Conservation (phyloP, 192 early-diverging fungal genomes). For the Backusella tarrabulga region DNA sequence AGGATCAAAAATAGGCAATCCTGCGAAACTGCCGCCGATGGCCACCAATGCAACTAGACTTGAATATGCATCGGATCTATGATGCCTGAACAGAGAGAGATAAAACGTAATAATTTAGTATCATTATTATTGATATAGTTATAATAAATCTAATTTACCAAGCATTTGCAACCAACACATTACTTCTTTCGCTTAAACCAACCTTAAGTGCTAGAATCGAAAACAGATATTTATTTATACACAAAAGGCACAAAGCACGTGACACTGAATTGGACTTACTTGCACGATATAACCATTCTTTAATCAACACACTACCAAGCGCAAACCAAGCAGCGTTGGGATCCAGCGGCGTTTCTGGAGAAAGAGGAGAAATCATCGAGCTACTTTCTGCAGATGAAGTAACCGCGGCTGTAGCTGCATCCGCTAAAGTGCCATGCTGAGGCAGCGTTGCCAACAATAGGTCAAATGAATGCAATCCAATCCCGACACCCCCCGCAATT, state of each 20-base stretch:
- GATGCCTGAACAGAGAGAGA: constrained; percentile 50
- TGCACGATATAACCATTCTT: constrained; percentile 71
- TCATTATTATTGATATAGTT: not conserved
- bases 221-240: not conserved
- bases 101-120: not conserved
- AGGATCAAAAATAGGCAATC: constrained; percentile 71
- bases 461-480: constrained; percentile 64
- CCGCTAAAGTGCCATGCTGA: not conserved
- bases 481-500: constrained; percentile 64
- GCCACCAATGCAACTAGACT: constrained; percentile 71
- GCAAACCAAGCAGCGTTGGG: constrained; percentile 73
- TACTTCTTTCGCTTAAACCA: constrained; percentile 56
- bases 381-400: constrained; percentile 23
- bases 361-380: constrained; percentile 9
- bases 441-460: constrained; percentile 41
- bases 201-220: constrained; percentile 49
- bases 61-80: constrained; percentile 73
- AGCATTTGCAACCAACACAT: constrained; percentile 80
- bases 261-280: constrained; percentile 34
- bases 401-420: not conserved
- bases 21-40: constrained; percentile 68
- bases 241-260: not conserved
- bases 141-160: constrained; percentile 40
- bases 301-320: constrained; percentile 58
- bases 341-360: constrained; percentile 37